Evolutionary conservation across 306 rosid genomes (phyloP).

Genomic region (Arachis stenosperma): DNA sequence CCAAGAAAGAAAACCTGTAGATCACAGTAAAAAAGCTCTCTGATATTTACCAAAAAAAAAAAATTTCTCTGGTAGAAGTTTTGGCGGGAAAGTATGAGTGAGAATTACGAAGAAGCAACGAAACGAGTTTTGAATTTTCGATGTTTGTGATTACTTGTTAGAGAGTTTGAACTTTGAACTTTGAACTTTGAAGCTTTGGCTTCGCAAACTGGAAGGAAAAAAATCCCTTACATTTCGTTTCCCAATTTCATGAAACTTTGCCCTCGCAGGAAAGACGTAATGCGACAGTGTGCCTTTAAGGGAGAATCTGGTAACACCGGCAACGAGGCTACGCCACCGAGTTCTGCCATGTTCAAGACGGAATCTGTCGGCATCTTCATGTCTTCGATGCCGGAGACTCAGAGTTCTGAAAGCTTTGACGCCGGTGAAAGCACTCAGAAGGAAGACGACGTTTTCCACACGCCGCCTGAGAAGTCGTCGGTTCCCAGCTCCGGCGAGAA

Average conservation of each 20-base stretch:
- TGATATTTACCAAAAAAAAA: no score
- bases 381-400: conserved; percentile 45
- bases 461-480: conserved; percentile 54
- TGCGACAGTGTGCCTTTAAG: background rate
- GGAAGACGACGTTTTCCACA: conserved; percentile 53
- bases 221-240: background rate
- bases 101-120: no score
- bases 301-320: background rate
- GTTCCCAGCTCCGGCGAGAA: background rate
- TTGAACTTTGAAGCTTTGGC: no score
- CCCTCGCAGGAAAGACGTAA: background rate
- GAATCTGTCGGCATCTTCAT: conserved; percentile 31
- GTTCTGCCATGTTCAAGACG: background rate
- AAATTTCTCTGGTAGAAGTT: no score
- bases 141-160: no score
- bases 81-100: no score
- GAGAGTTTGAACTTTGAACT: no score
- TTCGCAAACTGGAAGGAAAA: background rate
- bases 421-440: background rate
- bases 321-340: background rate
- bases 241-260: background rate
- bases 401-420: background rate
- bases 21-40: no score
- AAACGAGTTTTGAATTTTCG: no score
- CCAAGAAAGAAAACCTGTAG: no score